Conservation (phyloP, 495 filamentous ascomycete species). For the Aspergillus conjunctus region DNA sequence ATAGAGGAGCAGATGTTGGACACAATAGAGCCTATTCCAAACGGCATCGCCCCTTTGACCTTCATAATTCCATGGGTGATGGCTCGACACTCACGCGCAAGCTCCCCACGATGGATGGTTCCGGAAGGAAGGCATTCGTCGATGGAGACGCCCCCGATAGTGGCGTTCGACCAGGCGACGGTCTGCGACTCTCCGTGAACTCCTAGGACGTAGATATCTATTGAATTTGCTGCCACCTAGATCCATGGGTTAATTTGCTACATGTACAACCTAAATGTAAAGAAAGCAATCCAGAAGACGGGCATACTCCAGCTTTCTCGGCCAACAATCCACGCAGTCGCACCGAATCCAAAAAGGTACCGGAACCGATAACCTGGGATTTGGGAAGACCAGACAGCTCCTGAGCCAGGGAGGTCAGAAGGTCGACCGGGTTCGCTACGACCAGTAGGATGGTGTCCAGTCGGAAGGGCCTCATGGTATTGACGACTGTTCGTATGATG, state of each 20-base stretch:
- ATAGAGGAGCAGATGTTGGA: slow-evolving; percentile 18
- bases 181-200: slow-evolving; percentile 48
- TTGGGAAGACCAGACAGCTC: slow-evolving; percentile 38
- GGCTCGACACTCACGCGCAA: background rate
- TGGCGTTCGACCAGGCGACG: slow-evolving; percentile 43
- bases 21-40: slow-evolving; percentile 17
- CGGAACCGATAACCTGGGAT: slow-evolving; percentile 43
- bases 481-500: slow-evolving; percentile 39
- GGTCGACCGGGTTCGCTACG: slow-evolving; percentile 53
- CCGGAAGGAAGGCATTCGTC: background rate
- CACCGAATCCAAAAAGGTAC: slow-evolving; percentile 44
- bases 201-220: slow-evolving; percentile 46
- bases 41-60: slow-evolving; percentile 9
- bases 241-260: background rate
- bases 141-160: slow-evolving; percentile 26
- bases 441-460: slow-evolving; percentile 42
- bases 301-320: slow-evolving; percentile 33
- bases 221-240: slow-evolving; percentile 37
- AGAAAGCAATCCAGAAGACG: background rate
- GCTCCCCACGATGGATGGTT: background rate
- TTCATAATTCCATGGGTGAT: slow-evolving; percentile 2
- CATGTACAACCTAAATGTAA: background rate
- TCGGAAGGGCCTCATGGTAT: slow-evolving; percentile 39
- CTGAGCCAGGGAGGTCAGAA: slow-evolving; percentile 44
- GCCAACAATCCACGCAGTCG: slow-evolving; percentile 42